Evolutionary conservation across 805 yeast species (phyloP).

Genomic region (Blastobotrys muscicola): DNA sequence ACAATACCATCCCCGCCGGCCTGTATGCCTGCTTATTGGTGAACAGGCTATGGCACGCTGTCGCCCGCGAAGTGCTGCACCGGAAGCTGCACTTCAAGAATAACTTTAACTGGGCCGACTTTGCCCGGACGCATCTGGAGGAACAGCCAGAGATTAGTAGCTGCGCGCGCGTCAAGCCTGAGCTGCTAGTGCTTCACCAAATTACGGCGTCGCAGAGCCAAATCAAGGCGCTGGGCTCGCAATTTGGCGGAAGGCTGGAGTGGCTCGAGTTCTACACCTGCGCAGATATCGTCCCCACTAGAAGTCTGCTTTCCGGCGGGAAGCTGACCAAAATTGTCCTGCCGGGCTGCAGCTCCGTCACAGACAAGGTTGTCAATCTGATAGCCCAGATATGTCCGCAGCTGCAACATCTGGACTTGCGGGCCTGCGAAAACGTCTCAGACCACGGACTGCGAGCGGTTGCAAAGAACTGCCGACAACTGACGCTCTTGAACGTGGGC

Average conservation of each 20-base stretch:
- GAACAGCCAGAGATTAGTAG: neutral
- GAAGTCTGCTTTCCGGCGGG: conserved; percentile 35
- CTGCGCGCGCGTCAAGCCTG: conserved; percentile 8
- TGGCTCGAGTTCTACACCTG: conserved; percentile 81
- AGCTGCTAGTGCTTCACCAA: conserved; percentile 58
- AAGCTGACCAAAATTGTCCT: conserved; percentile 40
- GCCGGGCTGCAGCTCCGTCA: conserved; percentile 60
- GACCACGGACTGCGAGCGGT: conserved; percentile 69
- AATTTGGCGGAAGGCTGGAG: conserved; percentile 40
- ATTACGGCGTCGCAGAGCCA: conserved; percentile 46
- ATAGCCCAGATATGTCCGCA: conserved; percentile 49
- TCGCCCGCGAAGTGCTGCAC: conserved; percentile 47
- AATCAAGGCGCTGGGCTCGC: conserved; percentile 37
- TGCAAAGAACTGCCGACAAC: conserved; percentile 47
- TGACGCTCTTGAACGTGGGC: conserved; percentile 65
- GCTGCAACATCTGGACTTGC: conserved; percentile 57
- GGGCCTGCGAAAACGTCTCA: conserved; percentile 74
- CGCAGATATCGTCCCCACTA: conserved; percentile 55
- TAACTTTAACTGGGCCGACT: conserved; percentile 38
- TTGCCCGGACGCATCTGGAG: conserved; percentile 14
- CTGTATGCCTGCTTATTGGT: conserved; percentile 59
- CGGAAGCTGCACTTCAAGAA: conserved; percentile 46
- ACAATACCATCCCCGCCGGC: conserved; percentile 11
- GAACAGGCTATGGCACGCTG: conserved; percentile 52
- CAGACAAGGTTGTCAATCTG: conserved; percentile 46